These are phyloP conservation scores for Gossypium lobatum DNA, from an alignment of 441 rosid species.

Conservation along the genomic window DNA sequence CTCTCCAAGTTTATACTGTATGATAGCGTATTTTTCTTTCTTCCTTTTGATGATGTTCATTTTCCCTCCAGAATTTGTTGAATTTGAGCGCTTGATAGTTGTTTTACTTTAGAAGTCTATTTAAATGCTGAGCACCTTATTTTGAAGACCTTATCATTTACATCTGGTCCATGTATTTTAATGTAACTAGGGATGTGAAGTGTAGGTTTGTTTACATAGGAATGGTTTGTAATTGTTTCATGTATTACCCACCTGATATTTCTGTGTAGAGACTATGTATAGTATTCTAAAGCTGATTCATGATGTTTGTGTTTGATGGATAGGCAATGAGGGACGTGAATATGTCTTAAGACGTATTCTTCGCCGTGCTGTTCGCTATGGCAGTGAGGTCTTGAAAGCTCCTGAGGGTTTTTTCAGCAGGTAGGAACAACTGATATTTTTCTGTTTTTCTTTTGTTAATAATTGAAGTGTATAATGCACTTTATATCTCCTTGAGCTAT, in stretches of 20 bases:
- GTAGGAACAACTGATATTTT: conserved; percentile 33
- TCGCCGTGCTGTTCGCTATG: conserved; percentile 97
- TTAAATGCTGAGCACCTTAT: not conserved
- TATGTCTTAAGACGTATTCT: conserved; percentile 95
- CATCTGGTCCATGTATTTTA: not conserved
- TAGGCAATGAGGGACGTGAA: conserved; percentile 97
- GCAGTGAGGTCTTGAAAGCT: conserved; percentile 86
- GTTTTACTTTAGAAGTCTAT: not conserved
- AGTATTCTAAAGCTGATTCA: conserved; percentile 9
- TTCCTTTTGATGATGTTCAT: not conserved
- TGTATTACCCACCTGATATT: not conserved
- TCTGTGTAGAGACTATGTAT: not conserved
- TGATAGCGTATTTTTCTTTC: not conserved
- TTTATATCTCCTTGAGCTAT: not conserved
- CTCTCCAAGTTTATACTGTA: not conserved
- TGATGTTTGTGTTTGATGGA: conserved; percentile 14
- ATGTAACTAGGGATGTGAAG: not conserved
- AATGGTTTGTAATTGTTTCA: not conserved
- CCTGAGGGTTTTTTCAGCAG: conserved; percentile 88
- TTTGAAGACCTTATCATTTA: not conserved
- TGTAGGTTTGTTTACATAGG: not conserved
- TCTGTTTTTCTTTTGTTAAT: not conserved
- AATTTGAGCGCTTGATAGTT: not conserved
- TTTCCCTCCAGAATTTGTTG: not conserved
- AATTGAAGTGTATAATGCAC: not conserved